Percentiles rank a stretch among this genome's conserved stretches.
Evolutionary conservation across 2,329 filamentous ascomycete species (phyloP).

Genomic region (Macrophomina phaseolina): DNA sequence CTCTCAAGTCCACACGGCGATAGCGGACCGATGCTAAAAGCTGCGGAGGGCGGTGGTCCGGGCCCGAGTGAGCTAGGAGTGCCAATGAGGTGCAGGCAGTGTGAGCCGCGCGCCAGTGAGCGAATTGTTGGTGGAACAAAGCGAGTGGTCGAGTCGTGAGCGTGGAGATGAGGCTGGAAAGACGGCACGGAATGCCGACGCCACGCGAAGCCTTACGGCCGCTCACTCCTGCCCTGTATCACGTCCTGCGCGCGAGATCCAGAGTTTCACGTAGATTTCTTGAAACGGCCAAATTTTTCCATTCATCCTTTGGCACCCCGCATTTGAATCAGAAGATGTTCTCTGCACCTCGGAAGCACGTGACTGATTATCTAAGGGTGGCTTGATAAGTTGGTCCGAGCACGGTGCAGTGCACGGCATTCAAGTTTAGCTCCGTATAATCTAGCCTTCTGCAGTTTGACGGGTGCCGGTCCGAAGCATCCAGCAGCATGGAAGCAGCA

Average conservation of each 20-base stretch:
- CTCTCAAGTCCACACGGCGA: conserved; percentile 14
- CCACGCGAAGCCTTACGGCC: conserved; percentile 11
- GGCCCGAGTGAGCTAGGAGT: conserved; percentile 15
- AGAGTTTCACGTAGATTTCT: background rate
- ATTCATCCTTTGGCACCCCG: background rate
- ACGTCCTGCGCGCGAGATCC: background rate
- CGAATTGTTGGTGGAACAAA: conserved; percentile 24
- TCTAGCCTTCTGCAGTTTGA: too few species aligned
- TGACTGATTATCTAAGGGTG: background rate
- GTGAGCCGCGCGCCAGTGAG: conserved; percentile 21
- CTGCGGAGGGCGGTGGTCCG: conserved; percentile 18
- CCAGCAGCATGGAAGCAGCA: too few species aligned
- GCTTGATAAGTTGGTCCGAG: background rate
- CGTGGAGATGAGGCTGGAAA: conserved; percentile 19
- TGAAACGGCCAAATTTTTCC: background rate
- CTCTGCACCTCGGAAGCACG: background rate
- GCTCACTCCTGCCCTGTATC: background rate
- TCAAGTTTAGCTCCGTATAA: too few species aligned
- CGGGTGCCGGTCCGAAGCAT: too few species aligned
- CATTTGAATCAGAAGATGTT: too few species aligned
- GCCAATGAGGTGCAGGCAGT: conserved; percentile 11
- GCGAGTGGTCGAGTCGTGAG: conserved; percentile 18
- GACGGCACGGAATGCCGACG: conserved; percentile 10
- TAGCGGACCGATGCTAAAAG: conserved; percentile 16
- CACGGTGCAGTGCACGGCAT: background rate